Evolutionary conservation across 768 basidiomycete genomes (phyloP), one percentile per base, ranked within the genome.

Genomic region (Leucogyrophana mollusca): DNA sequence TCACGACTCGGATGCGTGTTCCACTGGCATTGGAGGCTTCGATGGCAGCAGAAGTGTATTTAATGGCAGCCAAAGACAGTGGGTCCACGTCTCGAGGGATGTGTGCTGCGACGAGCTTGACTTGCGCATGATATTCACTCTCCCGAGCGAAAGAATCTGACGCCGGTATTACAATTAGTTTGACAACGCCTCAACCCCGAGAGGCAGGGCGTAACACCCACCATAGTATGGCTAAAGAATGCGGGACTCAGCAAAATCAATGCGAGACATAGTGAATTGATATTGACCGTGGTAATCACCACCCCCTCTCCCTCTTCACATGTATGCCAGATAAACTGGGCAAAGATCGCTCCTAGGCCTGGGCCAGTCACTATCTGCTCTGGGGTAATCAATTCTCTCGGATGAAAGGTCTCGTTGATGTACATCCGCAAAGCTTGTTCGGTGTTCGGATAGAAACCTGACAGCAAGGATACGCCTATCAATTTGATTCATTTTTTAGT

Each of bases 1-100:
- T 38, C n/a, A 64, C 51, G 1, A 57, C 62, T 14, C 22, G 13
- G 18, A 34, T 18, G 18, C 13, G n/a, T 16, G 16, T 37, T 21
- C 35, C 35, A 9, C 16, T 37, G 8, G 35, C 32, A 34, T 17
- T 44, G 27, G 14, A 7, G 8, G 14, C 9, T 27, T 36, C 40
- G 32, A 47, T 34, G 3, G 46, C 34, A 5, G 42, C 4, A 3
- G 30, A 22, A 1, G 41, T 47, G 16, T 41, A 34, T 1, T 22
- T 23, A 9, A 47, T 14, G 17, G 36, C 39, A 9, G 18, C 40
- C 9, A 30, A 33, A 13, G 40, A 41, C 13, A 47, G n/a, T 8
- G 46, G 30, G 17, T 47, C 46, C 13, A 47, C 40, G 5, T 43
- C 40, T 21, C 25, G 21, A 32, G 46, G 46, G 22, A 47, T 35